Evolutionary conservation across 2,329 filamentous ascomycete species (phyloP), one percentile per base, ranked within the genome.

Genomic region (Calonectria honghensis): DNA sequence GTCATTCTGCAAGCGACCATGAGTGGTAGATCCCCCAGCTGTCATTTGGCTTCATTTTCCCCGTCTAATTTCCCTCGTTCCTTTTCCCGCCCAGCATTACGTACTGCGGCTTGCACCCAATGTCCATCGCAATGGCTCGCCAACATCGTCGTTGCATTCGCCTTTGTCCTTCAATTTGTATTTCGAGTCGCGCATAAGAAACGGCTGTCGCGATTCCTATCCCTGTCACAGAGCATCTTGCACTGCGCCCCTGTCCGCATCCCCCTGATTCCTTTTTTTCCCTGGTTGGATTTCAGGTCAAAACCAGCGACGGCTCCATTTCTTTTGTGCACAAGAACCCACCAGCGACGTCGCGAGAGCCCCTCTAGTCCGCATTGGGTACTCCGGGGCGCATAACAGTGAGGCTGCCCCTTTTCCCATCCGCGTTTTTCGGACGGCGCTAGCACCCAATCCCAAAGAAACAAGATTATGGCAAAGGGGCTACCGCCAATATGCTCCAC

Each of bases 401-500:
- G 45, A 48, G 3, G 57, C 57, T 37, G 20, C 57, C 57, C 57
- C 57, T 39, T 63, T 63, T 63, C 31, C n/a, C 29, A 35, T 37
- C 57, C 68, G 48, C 54, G 48, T 9, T 54, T 35, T 24, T 45
- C 20, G 51, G 51, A 54, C 16, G 9, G 59, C 68, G 68, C 68
- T 70, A 70, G 68, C 50, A 35, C 32, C 20, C 50, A 24, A 16
- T 16, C 54, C 50, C 61, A 54, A 51, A n/a, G 51, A 37, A 51
- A 51, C 63, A 64, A 70, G 45, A 70, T 70, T 70, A 54, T 39
- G 54, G 52, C n/a, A 70, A 61, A 70, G 41, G 67, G 67, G 24
- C 66, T 50, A 45, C 68, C 57, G 48, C 48, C 57, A 41, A 39
- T 20, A 18, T 45, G 52, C 35, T 70, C 68, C 68, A 70, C 68